Conservation (phyloP, 495 filamentous ascomycete genomes). For the Tuber microsphaerosporum region DNA sequence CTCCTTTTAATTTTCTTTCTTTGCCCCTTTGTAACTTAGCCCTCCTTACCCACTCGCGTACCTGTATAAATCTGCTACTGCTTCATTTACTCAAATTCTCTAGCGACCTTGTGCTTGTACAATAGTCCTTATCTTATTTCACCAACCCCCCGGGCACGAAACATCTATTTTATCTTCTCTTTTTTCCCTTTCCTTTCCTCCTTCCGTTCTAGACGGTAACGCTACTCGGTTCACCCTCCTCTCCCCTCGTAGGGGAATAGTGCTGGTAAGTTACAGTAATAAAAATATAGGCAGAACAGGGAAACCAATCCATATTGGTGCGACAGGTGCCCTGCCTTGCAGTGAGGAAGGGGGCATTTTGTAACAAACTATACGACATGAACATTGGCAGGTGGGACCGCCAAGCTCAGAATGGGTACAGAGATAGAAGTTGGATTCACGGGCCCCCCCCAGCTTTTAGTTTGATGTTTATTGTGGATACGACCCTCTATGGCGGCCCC, state of each 20-base stretch:
- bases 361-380: neutral
- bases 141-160: neutral
- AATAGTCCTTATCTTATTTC: neutral
- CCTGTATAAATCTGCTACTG: neutral
- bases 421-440: neutral
- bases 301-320: neutral
- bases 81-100: neutral
- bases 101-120: neutral
- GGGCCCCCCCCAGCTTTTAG: neutral
- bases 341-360: neutral
- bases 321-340: neutral
- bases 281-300: neutral
- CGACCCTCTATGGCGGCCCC: neutral
- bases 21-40: neutral
- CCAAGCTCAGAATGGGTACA: neutral
- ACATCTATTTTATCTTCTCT: neutral
- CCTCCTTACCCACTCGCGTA: neutral
- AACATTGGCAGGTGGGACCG: neutral
- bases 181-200: neutral
- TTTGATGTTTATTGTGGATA: neutral
- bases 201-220: neutral
- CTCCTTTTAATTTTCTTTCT: neutral
- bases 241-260: neutral
- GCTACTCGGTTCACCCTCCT: neutral
- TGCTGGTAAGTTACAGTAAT: neutral